phyloP scores from a whole-genome alignment of 2,329 filamentous ascomycete species.

The Dothistroma pini region DNA sequence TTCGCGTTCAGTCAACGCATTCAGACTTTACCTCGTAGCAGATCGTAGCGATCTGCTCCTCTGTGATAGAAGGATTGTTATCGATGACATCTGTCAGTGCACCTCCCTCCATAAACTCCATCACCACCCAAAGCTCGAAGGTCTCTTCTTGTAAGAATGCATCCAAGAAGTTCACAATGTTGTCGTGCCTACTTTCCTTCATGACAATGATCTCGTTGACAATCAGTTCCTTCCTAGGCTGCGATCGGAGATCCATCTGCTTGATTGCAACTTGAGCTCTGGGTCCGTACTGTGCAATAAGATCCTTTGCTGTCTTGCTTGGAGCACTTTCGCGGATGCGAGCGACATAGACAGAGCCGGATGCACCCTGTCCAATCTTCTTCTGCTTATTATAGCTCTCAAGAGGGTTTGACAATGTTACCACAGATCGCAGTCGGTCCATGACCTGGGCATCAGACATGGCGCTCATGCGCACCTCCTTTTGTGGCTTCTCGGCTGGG shows the following conservation, averaged over 20 bases:
- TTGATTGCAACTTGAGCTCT: slow-evolving; percentile 95
- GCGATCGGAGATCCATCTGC: slow-evolving; percentile 98
- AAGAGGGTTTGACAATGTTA: slow-evolving; percentile 92
- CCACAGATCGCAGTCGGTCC: slow-evolving; percentile 88
- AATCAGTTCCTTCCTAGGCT: slow-evolving; percentile 95
- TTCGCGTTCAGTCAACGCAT: background rate
- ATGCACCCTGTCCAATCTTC: slow-evolving; percentile 98
- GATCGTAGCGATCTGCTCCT: slow-evolving; percentile 97
- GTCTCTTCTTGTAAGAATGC: slow-evolving; percentile 94
- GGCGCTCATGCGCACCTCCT: slow-evolving; percentile 96
- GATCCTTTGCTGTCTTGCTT: slow-evolving; percentile 73
- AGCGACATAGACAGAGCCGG: slow-evolving; percentile 95
- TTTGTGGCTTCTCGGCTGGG: slow-evolving; percentile 71
- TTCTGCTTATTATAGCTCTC: slow-evolving; percentile 98
- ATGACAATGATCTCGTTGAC: slow-evolving; percentile 99
- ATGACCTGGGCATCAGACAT: slow-evolving; percentile 98
- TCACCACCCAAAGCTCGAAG: slow-evolving; percentile 96
- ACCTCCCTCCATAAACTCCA: slow-evolving; percentile 99
- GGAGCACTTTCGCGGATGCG: slow-evolving; percentile 85
- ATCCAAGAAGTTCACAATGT: slow-evolving; percentile 98
- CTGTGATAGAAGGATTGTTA: slow-evolving; percentile 89
- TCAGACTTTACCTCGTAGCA: slow-evolving; percentile 75
- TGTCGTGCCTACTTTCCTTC: slow-evolving; percentile 97
- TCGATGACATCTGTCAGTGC: slow-evolving; percentile 98
- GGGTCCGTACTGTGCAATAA: slow-evolving; percentile 74